A percentile compares a stretch with the other conserved stretches of the same genome.
Conservation (phyloP, 2,329 filamentous ascomycete genomes). For the Phoma herbarum region DNA sequence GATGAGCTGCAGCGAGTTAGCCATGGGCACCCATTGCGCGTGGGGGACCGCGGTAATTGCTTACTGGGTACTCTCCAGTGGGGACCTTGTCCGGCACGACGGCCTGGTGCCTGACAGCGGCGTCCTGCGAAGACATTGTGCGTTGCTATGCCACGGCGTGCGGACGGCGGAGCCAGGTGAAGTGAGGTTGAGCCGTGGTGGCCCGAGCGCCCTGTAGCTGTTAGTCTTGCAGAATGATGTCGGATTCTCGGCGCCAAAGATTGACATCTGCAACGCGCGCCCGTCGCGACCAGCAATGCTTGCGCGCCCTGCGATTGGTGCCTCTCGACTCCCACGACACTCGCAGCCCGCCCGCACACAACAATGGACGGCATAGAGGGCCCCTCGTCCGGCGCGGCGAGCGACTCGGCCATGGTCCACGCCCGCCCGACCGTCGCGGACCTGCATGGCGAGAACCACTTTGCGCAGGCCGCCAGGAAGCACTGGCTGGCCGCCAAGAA, state of each 20-base stretch:
- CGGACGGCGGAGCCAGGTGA: slow-evolving; percentile 15
- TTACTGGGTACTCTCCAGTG: slow-evolving; percentile 85
- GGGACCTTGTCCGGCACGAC: slow-evolving; percentile 79
- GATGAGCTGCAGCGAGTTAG: slow-evolving; percentile 76
- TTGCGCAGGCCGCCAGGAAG: slow-evolving; percentile 77
- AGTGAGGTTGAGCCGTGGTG: slow-evolving; percentile 32
- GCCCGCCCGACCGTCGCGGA: slow-evolving; percentile 72
- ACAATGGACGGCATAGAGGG: slow-evolving; percentile 14
- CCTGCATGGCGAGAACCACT: slow-evolving; percentile 71
- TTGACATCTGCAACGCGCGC: slow-evolving; percentile 24
- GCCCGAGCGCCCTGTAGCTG: too few relatives aligned
- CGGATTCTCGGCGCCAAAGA: slow-evolving; percentile 16
- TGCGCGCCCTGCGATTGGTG: slow-evolving; percentile 16
- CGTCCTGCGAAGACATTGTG: slow-evolving; percentile 44
- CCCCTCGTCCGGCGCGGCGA: slow-evolving; percentile 25
- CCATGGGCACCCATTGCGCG: slow-evolving; percentile 29
- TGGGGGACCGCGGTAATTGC: slow-evolving; percentile 51
- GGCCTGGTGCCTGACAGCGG: slow-evolving; percentile 48
- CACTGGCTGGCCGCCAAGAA: slow-evolving; percentile 80
- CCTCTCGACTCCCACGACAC: slow-evolving; percentile 6
- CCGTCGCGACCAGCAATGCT: slow-evolving; percentile 21
- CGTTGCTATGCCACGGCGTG: slow-evolving; percentile 17
- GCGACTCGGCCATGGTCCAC: slow-evolving; percentile 37
- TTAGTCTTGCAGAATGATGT: too few relatives aligned
- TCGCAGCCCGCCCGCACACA: slow-evolving; percentile 1